These are phyloP conservation scores for Penicillium aurantiogriseum DNA, from an alignment of 2,329 filamentous ascomycete species.

Conservation along the genomic window DNA sequence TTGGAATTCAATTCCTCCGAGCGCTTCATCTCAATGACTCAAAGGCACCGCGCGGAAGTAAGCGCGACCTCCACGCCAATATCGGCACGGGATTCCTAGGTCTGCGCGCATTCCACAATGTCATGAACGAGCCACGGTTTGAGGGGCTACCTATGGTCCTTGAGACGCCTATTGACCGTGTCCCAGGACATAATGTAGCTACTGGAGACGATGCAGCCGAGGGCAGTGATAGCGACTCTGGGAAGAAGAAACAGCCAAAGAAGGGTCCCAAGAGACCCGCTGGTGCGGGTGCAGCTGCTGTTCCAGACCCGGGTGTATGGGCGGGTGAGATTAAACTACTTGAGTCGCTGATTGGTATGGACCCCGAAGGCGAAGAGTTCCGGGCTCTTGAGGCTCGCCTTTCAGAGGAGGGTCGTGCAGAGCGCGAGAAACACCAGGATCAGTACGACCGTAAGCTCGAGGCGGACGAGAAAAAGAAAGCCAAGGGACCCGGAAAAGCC, in stretches of 20 bases:
- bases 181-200: slow-evolving; percentile 41
- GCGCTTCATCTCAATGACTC: slow-evolving; percentile 94
- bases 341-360: slow-evolving; percentile 82
- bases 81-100: slow-evolving; percentile 95
- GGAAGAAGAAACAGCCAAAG: slow-evolving; percentile 25
- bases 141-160: slow-evolving; percentile 83
- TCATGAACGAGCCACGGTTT: slow-evolving; percentile 80
- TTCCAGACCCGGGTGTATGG: slow-evolving; percentile 83
- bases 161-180: slow-evolving; percentile 87
- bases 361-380: slow-evolving; percentile 73
- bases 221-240: slow-evolving; percentile 17
- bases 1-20: slow-evolving; percentile 76
- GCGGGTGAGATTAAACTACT: slow-evolving; percentile 92
- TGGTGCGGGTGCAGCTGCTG: slow-evolving; percentile 34
- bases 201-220: slow-evolving; percentile 21
- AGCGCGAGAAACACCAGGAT: slow-evolving; percentile 72
- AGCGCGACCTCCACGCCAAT: slow-evolving; percentile 89
- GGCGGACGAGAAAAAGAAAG: slow-evolving; percentile 54
- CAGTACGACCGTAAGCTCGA: slow-evolving; percentile 74
- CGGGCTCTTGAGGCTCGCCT: slow-evolving; percentile 62
- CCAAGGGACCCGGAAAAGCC: slow-evolving; percentile 41
- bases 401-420: slow-evolving; percentile 64
- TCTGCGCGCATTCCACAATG: slow-evolving; percentile 81
- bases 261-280: slow-evolving; percentile 23
- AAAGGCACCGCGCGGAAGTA: slow-evolving; percentile 79